A percentile compares a stretch with the other conserved stretches of the same genome.
Evolutionary conservation across 768 basidiomycete genomes (phyloP).

Genomic region (Auricularia sp.): DNA sequence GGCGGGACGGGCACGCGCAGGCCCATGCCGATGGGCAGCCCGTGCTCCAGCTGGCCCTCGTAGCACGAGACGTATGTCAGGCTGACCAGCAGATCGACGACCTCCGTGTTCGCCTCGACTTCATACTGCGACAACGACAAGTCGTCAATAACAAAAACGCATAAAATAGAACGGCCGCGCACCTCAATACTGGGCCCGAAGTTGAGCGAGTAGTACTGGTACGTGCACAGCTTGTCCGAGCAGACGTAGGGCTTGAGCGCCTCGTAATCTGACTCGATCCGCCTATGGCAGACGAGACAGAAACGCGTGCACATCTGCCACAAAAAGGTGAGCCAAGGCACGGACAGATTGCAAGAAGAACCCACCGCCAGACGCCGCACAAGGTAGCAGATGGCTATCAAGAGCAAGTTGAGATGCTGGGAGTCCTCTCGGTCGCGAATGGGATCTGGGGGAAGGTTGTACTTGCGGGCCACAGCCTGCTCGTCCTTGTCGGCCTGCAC

Average conservation of each 20-base stretch:
- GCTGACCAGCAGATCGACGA: constrained; percentile 60
- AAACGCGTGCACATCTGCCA: constrained; percentile 52
- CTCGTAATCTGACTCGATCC: constrained; percentile 38
- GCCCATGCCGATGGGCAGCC: constrained; percentile 49
- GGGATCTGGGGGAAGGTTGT: constrained; percentile 47
- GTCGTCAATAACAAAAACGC: not conserved
- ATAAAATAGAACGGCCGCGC: constrained; percentile 7
- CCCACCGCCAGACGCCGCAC: constrained; percentile 50
- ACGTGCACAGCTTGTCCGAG: constrained; percentile 51
- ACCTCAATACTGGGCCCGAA: constrained; percentile 61
- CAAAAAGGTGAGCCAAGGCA: not conserved
- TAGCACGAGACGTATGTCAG: constrained; percentile 47
- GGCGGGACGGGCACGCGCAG: constrained; percentile 39
- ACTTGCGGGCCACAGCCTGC: constrained; percentile 25
- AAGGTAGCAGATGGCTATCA: constrained; percentile 56
- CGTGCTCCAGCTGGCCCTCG: constrained; percentile 44
- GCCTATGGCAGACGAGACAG: constrained; percentile 67
- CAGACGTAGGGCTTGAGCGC: constrained; percentile 70
- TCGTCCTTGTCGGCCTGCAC: constrained; percentile 36
- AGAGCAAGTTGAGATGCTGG: constrained; percentile 43
- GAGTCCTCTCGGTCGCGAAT: constrained; percentile 24
- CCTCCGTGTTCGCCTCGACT: constrained; percentile 50
- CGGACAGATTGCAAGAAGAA: constrained; percentile 1
- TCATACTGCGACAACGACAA: constrained; percentile 42
- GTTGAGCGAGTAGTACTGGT: constrained; percentile 57